phyloP scores from a whole-genome alignment of 805 yeast species.

The Nakazawaea ishiwadae region DNA sequence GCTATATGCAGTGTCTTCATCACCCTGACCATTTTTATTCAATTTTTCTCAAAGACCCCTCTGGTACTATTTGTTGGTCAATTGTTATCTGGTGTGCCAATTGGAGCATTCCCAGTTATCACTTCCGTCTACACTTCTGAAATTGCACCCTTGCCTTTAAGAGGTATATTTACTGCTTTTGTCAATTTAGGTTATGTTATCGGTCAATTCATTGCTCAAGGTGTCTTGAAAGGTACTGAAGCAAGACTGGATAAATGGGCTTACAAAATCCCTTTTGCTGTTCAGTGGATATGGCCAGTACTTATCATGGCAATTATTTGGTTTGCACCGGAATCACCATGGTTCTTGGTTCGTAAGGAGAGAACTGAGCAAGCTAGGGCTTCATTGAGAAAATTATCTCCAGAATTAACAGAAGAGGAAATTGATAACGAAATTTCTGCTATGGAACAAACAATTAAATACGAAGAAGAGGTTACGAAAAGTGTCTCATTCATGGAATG shows the following conservation, averaged over 20 bases:
- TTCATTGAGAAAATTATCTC: conserved; percentile 28
- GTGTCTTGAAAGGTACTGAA: conserved; percentile 38
- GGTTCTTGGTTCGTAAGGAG: conserved; percentile 45
- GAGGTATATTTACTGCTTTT: conserved; percentile 44
- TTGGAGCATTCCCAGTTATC: conserved; percentile 51
- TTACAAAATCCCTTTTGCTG: conserved; percentile 50
- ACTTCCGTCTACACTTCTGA: conserved; percentile 52
- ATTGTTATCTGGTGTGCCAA: conserved; percentile 38
- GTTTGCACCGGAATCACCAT: conserved; percentile 55
- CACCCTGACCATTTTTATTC: conserved; percentile 40
- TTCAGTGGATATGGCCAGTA: conserved; percentile 58
- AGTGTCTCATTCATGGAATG: conserved; percentile 31
- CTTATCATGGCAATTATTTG: conserved; percentile 36
- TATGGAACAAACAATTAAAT: conserved; percentile 39
- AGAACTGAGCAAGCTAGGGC: conserved; percentile 36
- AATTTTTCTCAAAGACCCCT: conserved; percentile 32
- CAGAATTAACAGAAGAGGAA: neutral
- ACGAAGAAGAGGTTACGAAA: conserved; percentile 15
- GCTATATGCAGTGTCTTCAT: no score
- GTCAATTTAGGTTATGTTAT: conserved; percentile 49
- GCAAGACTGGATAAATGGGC: conserved; percentile 26
- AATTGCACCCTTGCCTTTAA: conserved; percentile 45
- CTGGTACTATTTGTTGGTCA: conserved; percentile 37
- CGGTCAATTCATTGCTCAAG: conserved; percentile 53
- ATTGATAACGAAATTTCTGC: conserved; percentile 19